A percentile compares a stretch with the other conserved stretches of the same genome.
Evolutionary conservation across 2,329 filamentous ascomycete species (phyloP).

Genomic region (Penicillium sp.): DNA sequence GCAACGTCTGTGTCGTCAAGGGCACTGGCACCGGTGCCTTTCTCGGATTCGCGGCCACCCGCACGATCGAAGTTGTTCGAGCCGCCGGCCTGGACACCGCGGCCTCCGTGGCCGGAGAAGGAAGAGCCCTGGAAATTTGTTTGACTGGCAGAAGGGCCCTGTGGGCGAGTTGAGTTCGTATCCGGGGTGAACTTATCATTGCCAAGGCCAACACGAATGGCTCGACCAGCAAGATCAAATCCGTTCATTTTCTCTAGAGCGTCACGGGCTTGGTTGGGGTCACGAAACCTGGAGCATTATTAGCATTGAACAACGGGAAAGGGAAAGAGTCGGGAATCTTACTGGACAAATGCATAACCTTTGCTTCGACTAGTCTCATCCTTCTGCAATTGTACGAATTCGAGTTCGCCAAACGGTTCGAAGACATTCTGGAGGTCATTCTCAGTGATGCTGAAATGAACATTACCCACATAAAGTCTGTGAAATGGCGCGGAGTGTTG

Average conservation of each 20-base stretch:
- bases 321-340: slow-evolving; percentile 46
- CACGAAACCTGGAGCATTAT: slow-evolving; percentile 67
- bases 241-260: slow-evolving; percentile 99
- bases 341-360: slow-evolving; percentile 99
- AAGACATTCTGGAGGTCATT: slow-evolving; percentile 94
- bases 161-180: slow-evolving; percentile 91
- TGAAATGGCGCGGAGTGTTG: slow-evolving; percentile 92
- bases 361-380: slow-evolving; percentile 88
- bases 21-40: slow-evolving; percentile 84
- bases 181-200: slow-evolving; percentile 99
- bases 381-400: slow-evolving; percentile 96
- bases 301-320: neutral
- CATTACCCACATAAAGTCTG: slow-evolving; percentile 97
- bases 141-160: slow-evolving; percentile 68
- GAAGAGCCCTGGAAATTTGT: slow-evolving; percentile 81
- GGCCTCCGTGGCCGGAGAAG: slow-evolving; percentile 86
- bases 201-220: slow-evolving; percentile 96
- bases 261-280: slow-evolving; percentile 87
- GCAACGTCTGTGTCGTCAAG: slow-evolving; percentile 97
- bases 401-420: slow-evolving; percentile 94
- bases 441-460: slow-evolving; percentile 99
- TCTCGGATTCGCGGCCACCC: slow-evolving; percentile 84
- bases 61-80: slow-evolving; percentile 82
- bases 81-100: slow-evolving; percentile 77
- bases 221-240: slow-evolving; percentile 94